Evolutionary conservation across 306 rosid species (phyloP), one percentile per base, ranked within the genome.

Genomic region (Astragalus glycyphyllos): DNA sequence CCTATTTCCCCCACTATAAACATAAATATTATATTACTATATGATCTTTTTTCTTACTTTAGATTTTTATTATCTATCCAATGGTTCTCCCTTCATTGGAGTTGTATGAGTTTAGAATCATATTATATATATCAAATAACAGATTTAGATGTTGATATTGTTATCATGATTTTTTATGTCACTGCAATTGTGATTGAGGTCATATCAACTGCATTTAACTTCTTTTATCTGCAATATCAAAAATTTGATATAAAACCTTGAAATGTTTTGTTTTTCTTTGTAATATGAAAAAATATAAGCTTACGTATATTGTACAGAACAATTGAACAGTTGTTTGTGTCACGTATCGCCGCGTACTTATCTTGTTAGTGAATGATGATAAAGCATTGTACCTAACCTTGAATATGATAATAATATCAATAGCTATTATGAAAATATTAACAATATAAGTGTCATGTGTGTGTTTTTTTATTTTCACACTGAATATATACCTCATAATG

Each of bases 341-440:
- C 53, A 44, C 89, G 68, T 54, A 76, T 87, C 88, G 85, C 93
- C 87, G 96, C 92, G 79, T 80, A 82, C 51, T 73, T 73, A 69
- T 62, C 56, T 51, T 51, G 68, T 29, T 58, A 68, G 47, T 58
- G 70, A 63, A 40, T 59, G 76, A 16, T 56, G 65, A 58, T 75
- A 70, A 62, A 81, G 72, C 56, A 69, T 64, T 78, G 74, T 74
- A 49, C 84, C 74, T 65, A 72, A 47, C 83, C 61, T 71, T 71
- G 58, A 81, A 79, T 71, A 81, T 67, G 84, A 79, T 73, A 48
- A 23, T 63, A 44, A 23, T 63, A 44, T 46, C 58, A 67, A n/a
- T 45, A 12, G 16, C 73, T 51, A 76, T 65, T 48, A 56, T 37
- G 67, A 63, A 82, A 74, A 53, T 68, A 63, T 53, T 68, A 63